These are phyloP conservation scores for Aspergillus bertholletiae DNA, from an alignment of 495 filamentous ascomycete genomes.

Conservation along the genomic window DNA sequence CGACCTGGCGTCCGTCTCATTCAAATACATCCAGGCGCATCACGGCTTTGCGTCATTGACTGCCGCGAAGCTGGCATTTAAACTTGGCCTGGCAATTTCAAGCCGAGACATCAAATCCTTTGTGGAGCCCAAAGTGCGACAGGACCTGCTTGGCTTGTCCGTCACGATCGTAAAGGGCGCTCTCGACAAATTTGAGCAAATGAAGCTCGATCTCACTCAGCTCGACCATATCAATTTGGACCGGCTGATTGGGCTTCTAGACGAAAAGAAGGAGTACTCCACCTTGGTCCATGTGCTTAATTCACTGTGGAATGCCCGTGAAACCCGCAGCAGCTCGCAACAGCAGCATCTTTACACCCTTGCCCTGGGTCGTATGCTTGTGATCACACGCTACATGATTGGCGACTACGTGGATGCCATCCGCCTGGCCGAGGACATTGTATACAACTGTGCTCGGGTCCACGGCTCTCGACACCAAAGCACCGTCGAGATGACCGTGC, in stretches of 20 bases:
- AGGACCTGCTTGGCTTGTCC: slow-evolving; percentile 12
- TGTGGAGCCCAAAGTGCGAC: not conserved
- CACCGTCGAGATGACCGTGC: slow-evolving; percentile 35
- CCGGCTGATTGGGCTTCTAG: slow-evolving; percentile 31
- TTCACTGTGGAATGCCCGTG: slow-evolving; percentile 33
- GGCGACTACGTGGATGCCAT: slow-evolving; percentile 27
- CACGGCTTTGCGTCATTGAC: slow-evolving; percentile 10
- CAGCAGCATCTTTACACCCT: slow-evolving; percentile 23
- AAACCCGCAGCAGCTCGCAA: slow-evolving; percentile 18
- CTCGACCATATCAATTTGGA: slow-evolving; percentile 30
- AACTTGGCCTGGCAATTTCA: slow-evolving; percentile 17
- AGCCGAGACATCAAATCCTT: slow-evolving; percentile 9
- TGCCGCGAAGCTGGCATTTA: slow-evolving; percentile 17
- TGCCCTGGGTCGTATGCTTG: slow-evolving; percentile 33
- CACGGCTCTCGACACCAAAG: slow-evolving; percentile 31
- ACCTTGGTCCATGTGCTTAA: slow-evolving; percentile 33
- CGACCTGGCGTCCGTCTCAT: slow-evolving; percentile 30
- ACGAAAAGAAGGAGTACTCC: slow-evolving; percentile 35
- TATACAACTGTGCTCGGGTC: slow-evolving; percentile 41
- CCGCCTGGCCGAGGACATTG: slow-evolving; percentile 39
- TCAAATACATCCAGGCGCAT: slow-evolving; percentile 18
- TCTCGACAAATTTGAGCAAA: slow-evolving; percentile 12
- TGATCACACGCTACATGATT: slow-evolving; percentile 34
- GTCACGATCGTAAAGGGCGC: slow-evolving; percentile 15
- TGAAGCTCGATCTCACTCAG: slow-evolving; percentile 22